Percentiles rank a stretch among this genome's conserved stretches.
These are phyloP conservation scores for Forsythia viridissima DNA, from an alignment of 257 asterid genomes.

Conservation along the genomic window DNA sequence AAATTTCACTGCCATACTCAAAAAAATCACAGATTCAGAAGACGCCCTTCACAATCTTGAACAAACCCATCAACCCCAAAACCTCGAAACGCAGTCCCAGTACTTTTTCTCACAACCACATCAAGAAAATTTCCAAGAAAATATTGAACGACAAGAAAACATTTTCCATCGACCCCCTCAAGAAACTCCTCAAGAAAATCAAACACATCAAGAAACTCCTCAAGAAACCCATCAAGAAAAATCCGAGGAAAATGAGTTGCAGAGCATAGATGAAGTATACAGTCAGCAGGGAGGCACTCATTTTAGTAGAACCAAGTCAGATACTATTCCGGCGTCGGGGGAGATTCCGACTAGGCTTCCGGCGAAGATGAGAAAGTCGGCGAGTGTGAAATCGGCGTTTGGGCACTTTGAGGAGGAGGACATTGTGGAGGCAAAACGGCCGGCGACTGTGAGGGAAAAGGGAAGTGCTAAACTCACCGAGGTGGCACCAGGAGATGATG, in stretches of 20 bases:
- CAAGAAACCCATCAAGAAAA: constrained; percentile 27
- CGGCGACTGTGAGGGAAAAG: constrained; percentile 59
- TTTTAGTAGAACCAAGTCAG: constrained; percentile 55
- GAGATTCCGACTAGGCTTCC: constrained; percentile 43
- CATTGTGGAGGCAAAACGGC: constrained; percentile 61
- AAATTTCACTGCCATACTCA: constrained; percentile 16
- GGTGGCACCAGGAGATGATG: constrained; percentile 38
- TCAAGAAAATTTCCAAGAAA: constrained; percentile 29
- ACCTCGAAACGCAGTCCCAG: constrained; percentile 34
- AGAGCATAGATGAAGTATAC: constrained; percentile 64
- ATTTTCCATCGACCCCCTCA: constrained; percentile 19
- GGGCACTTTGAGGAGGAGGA: constrained; percentile 50
- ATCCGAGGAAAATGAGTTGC: constrained; percentile 25
- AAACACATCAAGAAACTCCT: constrained; percentile 20
- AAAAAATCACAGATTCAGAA: constrained; percentile 36
- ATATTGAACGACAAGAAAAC: constrained; percentile 20
- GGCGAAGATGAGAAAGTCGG: constrained; percentile 58
- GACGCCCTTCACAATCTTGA: constrained; percentile 29
- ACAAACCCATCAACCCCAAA: constrained; percentile 26
- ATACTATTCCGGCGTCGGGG: constrained; percentile 58
- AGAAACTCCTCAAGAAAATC: not conserved
- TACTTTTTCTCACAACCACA: constrained; percentile 40
- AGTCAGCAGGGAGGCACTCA: constrained; percentile 37
- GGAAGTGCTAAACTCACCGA: constrained; percentile 34
- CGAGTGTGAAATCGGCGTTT: constrained; percentile 52